Percentiles rank a stretch among this genome's conserved stretches.
Conservation (phyloP, 495 filamentous ascomycete genomes). For the Apodospora peruviana region DNA sequence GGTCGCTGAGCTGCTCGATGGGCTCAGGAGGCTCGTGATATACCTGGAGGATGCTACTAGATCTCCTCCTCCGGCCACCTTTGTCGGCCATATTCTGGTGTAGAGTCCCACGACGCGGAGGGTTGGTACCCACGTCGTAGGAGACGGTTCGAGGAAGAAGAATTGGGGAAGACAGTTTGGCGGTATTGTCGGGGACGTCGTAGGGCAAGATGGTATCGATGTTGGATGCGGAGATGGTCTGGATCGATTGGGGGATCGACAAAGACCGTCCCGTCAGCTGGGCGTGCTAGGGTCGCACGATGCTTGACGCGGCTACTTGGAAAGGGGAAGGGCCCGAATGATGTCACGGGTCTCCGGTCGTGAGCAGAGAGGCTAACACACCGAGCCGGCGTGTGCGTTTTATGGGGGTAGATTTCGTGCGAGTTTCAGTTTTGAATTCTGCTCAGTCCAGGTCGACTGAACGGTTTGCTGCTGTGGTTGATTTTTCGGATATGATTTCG, state of each 20-base stretch:
- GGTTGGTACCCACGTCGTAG: slow-evolving; percentile 70
- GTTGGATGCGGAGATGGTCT: not conserved
- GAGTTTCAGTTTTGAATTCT: not conserved
- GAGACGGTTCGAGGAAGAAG: slow-evolving; percentile 73
- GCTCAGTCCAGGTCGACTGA: not conserved
- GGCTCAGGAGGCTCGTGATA: slow-evolving; percentile 93
- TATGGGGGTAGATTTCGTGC: not conserved
- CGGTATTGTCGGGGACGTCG: slow-evolving; percentile 51
- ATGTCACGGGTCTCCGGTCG: not conserved
- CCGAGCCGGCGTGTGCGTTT: not conserved
- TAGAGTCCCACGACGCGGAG: slow-evolving; percentile 43
- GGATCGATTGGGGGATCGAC: not conserved
- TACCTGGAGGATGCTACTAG: slow-evolving; percentile 80
- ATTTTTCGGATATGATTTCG: no score
- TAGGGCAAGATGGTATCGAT: not conserved
- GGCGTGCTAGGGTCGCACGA: not conserved
- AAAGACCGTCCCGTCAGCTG: not conserved
- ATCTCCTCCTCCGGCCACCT: slow-evolving; percentile 73
- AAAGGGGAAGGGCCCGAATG: not conserved
- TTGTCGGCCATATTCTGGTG: slow-evolving; percentile 43
- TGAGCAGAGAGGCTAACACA: not conserved
- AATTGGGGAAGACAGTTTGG: slow-evolving; percentile 78
- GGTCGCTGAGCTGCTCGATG: slow-evolving; percentile 92
- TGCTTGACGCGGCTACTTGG: not conserved
- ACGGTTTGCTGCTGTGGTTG: no score